Conservation (phyloP, 2,329 filamentous ascomycete species). For the Phyllosticta ampelicida region DNA sequence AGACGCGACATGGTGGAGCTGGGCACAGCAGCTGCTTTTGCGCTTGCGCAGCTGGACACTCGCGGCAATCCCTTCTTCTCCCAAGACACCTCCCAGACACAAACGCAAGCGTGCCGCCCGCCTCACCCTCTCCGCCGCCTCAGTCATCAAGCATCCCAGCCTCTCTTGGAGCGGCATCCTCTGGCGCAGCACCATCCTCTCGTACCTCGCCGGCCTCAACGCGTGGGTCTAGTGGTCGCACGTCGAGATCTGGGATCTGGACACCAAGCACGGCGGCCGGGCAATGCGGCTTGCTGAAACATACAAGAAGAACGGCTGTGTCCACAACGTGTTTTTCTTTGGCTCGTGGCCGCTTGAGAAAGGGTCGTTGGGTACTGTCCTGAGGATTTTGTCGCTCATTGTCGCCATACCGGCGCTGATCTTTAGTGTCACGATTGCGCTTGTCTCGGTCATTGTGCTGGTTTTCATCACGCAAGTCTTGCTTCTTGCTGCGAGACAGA, state of each 20-base stretch:
- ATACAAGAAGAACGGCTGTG: background rate
- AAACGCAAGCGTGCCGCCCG: background rate
- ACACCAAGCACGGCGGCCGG: background rate
- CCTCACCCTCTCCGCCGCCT: background rate
- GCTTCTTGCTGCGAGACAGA: background rate
- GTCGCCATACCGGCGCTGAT: background rate
- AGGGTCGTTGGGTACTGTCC: background rate
- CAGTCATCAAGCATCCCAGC: background rate
- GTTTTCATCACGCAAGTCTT: background rate
- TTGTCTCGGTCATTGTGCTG: background rate
- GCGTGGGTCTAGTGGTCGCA: background rate
- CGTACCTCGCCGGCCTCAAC: background rate
- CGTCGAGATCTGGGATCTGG: background rate
- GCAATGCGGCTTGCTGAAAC: background rate
- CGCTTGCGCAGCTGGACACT: background rate
- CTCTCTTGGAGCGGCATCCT: background rate
- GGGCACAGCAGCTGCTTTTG: background rate
- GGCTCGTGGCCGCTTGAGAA: background rate
- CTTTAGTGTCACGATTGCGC: background rate
- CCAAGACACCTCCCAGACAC: background rate
- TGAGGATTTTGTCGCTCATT: background rate
- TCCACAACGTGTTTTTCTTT: background rate
- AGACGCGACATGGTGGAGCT: background rate
- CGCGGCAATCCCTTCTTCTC: background rate
- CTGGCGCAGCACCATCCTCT: slow-evolving; percentile 1